Percentiles rank a stretch among this genome's conserved stretches.
phyloP scores from a whole-genome alignment of 108 stramenopile genomes.

The Cyclotella baltica region DNA sequence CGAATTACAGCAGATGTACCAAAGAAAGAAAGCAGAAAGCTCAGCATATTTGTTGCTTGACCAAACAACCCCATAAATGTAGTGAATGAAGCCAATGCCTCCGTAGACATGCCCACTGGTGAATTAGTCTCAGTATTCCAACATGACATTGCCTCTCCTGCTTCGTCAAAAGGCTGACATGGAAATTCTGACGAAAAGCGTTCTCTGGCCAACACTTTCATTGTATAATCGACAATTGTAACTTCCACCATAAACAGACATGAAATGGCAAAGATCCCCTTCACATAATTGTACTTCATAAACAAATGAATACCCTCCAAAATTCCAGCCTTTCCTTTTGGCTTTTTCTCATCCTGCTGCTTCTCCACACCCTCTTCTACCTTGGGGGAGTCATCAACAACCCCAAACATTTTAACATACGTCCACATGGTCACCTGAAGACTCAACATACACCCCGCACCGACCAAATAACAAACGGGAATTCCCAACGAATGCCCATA shows the following conservation, averaged over 20 bases:
- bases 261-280: conserved; percentile 96
- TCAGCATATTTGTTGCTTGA: conserved; percentile 94
- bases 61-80: conserved; percentile 97
- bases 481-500: conserved; percentile 78
- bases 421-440: conserved; percentile 92
- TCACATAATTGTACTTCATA: conserved; percentile 93
- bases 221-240: conserved; percentile 96
- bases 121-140: conserved; percentile 69
- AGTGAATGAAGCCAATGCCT: conserved; percentile 86
- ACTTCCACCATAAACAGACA: conserved; percentile 99
- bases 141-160: conserved; percentile 72
- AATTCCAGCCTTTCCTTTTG: conserved; percentile 83
- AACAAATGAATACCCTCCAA: conserved; percentile 94
- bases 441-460: conserved; percentile 83
- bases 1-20: conserved; percentile 97
- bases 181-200: conserved; percentile 89
- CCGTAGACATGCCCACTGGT: conserved; percentile 76
- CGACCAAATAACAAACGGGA: conserved; percentile 81
- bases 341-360: conserved; percentile 54
- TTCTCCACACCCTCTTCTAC: conserved; percentile 51
- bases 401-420: conserved; percentile 88
- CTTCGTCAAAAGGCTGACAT: conserved; percentile 53
- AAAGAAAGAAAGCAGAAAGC: conserved; percentile 91
- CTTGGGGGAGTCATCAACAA: conserved; percentile 21
- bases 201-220: conserved; percentile 95